Percentiles rank a stretch among this genome's conserved stretches.
These are phyloP conservation scores for Fusarium poae DNA, from an alignment of 2,329 filamentous ascomycete species.

Conservation along the genomic window DNA sequence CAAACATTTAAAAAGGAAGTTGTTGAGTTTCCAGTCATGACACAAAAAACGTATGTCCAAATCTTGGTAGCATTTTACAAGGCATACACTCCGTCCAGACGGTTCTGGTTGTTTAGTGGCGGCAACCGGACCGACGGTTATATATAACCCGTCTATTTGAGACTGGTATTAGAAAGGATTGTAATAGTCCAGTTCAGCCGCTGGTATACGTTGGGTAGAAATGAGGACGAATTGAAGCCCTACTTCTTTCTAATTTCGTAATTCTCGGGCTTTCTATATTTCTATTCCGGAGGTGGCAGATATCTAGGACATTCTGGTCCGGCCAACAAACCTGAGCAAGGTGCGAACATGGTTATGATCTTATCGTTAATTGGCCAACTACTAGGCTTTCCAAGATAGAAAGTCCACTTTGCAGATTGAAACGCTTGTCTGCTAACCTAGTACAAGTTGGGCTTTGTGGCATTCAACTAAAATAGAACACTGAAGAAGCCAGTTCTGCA, in stretches of 20 bases:
- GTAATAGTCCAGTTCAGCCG: slow-evolving; percentile 4
- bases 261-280: slow-evolving; percentile 17
- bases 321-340: slow-evolving; percentile 41
- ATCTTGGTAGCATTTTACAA: background rate
- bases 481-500: slow-evolving; percentile 14
- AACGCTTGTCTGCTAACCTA: slow-evolving; percentile 18
- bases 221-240: background rate
- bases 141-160: slow-evolving; percentile 5
- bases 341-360: slow-evolving; percentile 39
- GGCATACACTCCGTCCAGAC: background rate
- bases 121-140: slow-evolving; percentile 36
- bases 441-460: slow-evolving; percentile 14
- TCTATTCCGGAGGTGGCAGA: slow-evolving; percentile 9
- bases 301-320: slow-evolving; percentile 40
- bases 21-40: background rate
- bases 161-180: slow-evolving; percentile 13
- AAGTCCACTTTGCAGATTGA: slow-evolving; percentile 34
- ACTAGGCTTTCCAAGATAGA: slow-evolving; percentile 13
- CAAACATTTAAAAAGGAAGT: too few species aligned
- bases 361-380: slow-evolving; percentile 34
- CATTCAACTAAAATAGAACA: slow-evolving; percentile 9
- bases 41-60: background rate
- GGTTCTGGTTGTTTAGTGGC: background rate
- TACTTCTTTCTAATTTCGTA: background rate
- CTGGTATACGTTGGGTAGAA: background rate